These are phyloP conservation scores for Dactylellina sp. DNA, from an alignment of 2,329 filamentous ascomycete genomes.

Conservation along the genomic window DNA sequence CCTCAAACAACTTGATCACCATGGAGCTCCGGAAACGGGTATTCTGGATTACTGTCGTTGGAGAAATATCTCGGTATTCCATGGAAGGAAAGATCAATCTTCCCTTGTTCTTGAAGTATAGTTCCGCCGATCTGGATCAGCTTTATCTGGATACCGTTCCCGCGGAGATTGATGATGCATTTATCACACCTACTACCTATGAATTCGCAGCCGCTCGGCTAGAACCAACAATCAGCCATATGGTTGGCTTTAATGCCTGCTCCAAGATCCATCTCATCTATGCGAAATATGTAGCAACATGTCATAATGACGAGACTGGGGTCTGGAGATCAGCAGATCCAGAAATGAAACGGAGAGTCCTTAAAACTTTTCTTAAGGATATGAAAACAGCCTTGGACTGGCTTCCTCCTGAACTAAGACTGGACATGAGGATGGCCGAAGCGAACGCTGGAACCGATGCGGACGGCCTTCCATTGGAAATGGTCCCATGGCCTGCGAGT, in stretches of 20 bases:
- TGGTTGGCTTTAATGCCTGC: conserved; percentile 56
- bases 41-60: conserved; percentile 55
- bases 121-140: conserved; percentile 43
- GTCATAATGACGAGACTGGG: conserved; percentile 53
- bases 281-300: conserved; percentile 53
- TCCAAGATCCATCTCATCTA: conserved; percentile 55
- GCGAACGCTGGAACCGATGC: conserved; percentile 51
- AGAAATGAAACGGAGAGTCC: conserved; percentile 51
- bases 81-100: conserved; percentile 55
- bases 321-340: conserved; percentile 53
- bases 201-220: conserved; percentile 40
- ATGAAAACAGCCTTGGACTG: conserved; percentile 53
- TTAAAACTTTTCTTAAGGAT: conserved; percentile 54
- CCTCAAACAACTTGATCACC: conserved; percentile 47
- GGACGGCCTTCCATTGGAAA: conserved; percentile 51
- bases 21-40: conserved; percentile 55
- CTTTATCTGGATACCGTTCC: conserved; percentile 48
- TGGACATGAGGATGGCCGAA: conserved; percentile 56
- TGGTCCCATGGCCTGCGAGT: conserved; percentile 52
- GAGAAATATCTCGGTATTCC: conserved; percentile 56
- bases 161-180: conserved; percentile 49
- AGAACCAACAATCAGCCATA: conserved; percentile 41
- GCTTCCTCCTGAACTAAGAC: conserved; percentile 47
- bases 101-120: conserved; percentile 54
- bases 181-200: conserved; percentile 50